These are phyloP conservation scores for Sanghuangporus weigelae DNA, from an alignment of 1,284 basidiomycete genomes.

Conservation along the genomic window DNA sequence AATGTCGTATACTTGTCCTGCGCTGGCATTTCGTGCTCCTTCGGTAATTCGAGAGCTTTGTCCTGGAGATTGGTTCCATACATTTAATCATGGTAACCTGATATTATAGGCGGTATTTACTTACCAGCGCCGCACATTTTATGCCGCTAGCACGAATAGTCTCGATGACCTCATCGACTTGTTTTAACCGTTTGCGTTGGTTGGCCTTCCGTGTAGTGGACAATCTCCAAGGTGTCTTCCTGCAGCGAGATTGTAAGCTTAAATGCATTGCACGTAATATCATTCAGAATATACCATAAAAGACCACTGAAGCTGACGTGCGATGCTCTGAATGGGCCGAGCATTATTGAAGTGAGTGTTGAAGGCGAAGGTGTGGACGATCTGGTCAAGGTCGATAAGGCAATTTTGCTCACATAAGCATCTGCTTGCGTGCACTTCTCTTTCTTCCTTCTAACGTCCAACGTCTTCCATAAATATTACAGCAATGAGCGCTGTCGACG, in stretches of 20 bases:
- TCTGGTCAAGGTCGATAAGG: too few relatives aligned
- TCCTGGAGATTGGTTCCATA: conserved; percentile 33
- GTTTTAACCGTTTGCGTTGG: conserved; percentile 82
- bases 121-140: conserved; percentile 67
- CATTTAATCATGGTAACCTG: neutral
- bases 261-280: neutral
- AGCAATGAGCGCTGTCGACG: conserved; percentile 33
- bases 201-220: conserved; percentile 90
- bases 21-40: conserved; percentile 83
- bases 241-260: conserved; percentile 28
- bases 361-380: neutral
- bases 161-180: conserved; percentile 91
- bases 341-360: conserved; percentile 41
- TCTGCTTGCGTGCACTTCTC: conserved; percentile 2
- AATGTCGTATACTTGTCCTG: conserved; percentile 97
- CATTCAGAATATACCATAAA: conserved; percentile 54
- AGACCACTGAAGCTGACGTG: conserved; percentile 66
- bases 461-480: neutral
- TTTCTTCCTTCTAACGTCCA: neutral
- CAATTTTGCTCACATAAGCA: neutral
- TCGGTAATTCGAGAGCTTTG: conserved; percentile 73
- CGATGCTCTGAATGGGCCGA: conserved; percentile 71
- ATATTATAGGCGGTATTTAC: conserved; percentile 25
- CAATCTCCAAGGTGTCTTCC: conserved; percentile 95
- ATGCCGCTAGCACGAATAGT: conserved; percentile 81